Conservation (phyloP, 73 alveolate genomes). For the Breviolum minutum region DNA sequence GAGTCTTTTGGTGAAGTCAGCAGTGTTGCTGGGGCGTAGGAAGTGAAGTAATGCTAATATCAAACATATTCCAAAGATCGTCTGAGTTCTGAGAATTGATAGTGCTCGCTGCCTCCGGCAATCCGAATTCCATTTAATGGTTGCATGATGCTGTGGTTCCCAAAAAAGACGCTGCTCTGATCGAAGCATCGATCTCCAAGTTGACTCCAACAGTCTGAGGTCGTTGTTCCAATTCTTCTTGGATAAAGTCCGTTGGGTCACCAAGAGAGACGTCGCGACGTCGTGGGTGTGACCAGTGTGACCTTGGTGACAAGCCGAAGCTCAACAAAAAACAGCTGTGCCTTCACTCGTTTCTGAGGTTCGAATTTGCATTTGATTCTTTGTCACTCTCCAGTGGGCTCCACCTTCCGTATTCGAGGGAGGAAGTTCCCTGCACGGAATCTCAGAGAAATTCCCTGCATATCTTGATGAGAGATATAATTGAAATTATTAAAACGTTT, state of each 20-base stretch:
- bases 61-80: no score
- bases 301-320: no score
- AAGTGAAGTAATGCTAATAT: neutral
- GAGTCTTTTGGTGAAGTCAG: conserved; percentile 94
- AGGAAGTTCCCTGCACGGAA: conserved; percentile 99
- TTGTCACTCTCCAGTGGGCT: conserved; percentile 99
- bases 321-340: neutral
- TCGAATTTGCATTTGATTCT: conserved; percentile 98
- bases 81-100: no score
- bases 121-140: no score
- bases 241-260: conserved; percentile 96
- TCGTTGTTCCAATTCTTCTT: conserved; percentile 98
- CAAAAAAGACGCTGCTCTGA: no score
- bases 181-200: neutral
- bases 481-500: no score
- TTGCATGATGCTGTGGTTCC: no score
- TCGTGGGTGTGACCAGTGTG: neutral
- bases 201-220: neutral
- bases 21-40: neutral
- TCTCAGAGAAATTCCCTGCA: neutral
- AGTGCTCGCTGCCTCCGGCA: no score
- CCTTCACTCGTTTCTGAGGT: neutral
- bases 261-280: neutral
- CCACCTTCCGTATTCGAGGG: conserved; percentile 99
- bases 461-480: no score